Conservation (phyloP, 2,329 filamentous ascomycete genomes). For the Colletotrichum sp. region DNA sequence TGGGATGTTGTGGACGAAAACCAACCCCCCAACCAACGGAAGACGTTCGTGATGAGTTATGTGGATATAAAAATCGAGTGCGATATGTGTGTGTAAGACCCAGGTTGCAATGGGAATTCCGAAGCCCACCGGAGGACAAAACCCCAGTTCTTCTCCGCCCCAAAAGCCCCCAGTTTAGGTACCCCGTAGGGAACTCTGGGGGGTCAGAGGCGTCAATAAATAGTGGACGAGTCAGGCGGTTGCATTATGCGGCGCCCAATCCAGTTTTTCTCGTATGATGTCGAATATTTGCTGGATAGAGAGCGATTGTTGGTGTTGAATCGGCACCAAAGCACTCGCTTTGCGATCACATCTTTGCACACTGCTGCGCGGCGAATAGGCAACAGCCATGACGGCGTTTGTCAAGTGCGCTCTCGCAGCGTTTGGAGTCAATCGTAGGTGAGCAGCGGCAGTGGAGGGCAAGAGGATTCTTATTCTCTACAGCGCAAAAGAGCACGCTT, state of each 20-base stretch:
- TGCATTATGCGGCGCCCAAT: background rate
- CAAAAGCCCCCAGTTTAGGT: background rate
- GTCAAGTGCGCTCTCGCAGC: background rate
- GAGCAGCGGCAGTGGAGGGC: background rate
- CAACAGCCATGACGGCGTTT: background rate
- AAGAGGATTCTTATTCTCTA: background rate
- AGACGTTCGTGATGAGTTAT: background rate
- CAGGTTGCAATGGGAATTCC: background rate
- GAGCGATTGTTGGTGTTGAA: background rate
- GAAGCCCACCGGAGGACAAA: background rate
- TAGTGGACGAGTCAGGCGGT: background rate
- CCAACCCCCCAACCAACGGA: background rate
- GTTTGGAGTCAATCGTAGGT: background rate
- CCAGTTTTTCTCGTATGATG: conserved; percentile 4
- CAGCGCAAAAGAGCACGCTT: background rate
- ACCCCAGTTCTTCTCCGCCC: background rate
- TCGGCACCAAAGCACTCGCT: background rate
- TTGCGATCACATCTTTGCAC: background rate
- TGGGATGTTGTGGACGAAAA: background rate
- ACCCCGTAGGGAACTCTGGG: background rate
- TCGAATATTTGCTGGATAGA: background rate
- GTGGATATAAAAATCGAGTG: background rate
- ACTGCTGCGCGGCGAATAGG: background rate
- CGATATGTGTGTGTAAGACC: background rate
- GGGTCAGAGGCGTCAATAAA: background rate